Evolutionary conservation across 306 rosid genomes (phyloP), one percentile per base, ranked within the genome.

Genomic region (Aeschynomene evenia): DNA sequence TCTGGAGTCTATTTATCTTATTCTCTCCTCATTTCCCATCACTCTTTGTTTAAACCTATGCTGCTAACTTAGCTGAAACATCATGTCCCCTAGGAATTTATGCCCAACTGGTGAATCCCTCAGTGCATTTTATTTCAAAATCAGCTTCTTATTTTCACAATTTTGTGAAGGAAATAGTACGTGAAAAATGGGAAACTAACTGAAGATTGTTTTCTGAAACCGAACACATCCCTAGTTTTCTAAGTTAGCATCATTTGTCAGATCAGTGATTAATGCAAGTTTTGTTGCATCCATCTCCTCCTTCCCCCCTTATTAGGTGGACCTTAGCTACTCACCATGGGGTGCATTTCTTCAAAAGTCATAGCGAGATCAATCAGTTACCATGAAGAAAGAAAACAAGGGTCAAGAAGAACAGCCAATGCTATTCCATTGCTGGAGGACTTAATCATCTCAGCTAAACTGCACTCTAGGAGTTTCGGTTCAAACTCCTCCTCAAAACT

Each of bases 291-390:
- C 53, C 52, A 8, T 62, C 15, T 40, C 62, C 15, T 40, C 62
- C 26, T 62, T 39, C 49, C 46, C 46, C 37, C 54, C 36, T 50
- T 73, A 13, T 61, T 21, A 75, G 81, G 79, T 66, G 76, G 54
- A 68, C n/a, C 58, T 28, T 36, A 18, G 64, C 71, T 46, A 8
- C 61, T 51, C 15, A 20, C 43, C 76, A 81, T 84, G 86, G 88
- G 86, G 40, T 84, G 88, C 73, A 68, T 84, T 52, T 84, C 88
- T 53, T 84, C 88, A 65, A 84, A 81, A 64, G 21, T 81, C 23
- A 13, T 79, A 21, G 57, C 80, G 36, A 79, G 84, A 75, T 75
- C 88, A 75, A 34, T 75, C 20, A 72, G 86, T 72, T 59, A 40
- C 34, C 75, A 59, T 23, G 88, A 75, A 72, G 84, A 76, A 31